Base-by-base conservation (phyloP, 2,329 filamentous ascomycete species). In the Neopestalotiopsis rosae region DNA sequence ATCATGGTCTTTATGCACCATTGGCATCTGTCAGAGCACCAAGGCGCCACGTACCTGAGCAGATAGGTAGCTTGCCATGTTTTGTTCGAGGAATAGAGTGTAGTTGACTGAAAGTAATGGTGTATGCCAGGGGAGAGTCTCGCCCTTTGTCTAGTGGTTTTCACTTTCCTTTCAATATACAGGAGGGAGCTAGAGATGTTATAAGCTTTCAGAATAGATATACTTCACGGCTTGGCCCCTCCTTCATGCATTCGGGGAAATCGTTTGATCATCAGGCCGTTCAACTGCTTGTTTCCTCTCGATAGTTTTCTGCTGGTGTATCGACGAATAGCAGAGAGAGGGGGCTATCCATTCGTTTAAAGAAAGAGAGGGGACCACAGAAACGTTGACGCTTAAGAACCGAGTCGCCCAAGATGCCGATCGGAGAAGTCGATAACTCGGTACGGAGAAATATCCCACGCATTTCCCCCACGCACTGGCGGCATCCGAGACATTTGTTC, bases 391-490 rank as follows among this genome's bases (percentile, higher is more conserved):
- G 17, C 45, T 20, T 52, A 3, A 28, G 24, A 14, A 61, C 32
- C 59, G 32, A 38, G 40, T 13, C 59, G 32, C 30, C 32, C 52
- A 49, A 49, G 12, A 64, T 64, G 61, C 64, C 52, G 30, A 56
- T 57, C 28, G 64, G 52, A 57, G 64, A 66, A 57, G 45, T 58
- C 64, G 64, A 66, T 45, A 20, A 56, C 2, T 57, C 64, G 49
- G 64, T 58, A 66, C 28, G 64, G n/a, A 52, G 5, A 13, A 38
- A 49, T 28, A 28, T 64, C 13, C 61, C 64, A 57, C 34, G 13
- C 24, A 7, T 30, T 24, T 20, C 40, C 20, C 40, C 32, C 34
- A 28, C 20, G 28, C 40, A 10, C n/a, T 64, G 17, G 20, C 24
- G 12, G 24, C 24, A 7, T 17, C 45, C 45, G 45, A 52, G 45